These are phyloP conservation scores for Byssoonygena ceratinophila DNA, from an alignment of 2,329 filamentous ascomycete genomes.

Conservation along the genomic window DNA sequence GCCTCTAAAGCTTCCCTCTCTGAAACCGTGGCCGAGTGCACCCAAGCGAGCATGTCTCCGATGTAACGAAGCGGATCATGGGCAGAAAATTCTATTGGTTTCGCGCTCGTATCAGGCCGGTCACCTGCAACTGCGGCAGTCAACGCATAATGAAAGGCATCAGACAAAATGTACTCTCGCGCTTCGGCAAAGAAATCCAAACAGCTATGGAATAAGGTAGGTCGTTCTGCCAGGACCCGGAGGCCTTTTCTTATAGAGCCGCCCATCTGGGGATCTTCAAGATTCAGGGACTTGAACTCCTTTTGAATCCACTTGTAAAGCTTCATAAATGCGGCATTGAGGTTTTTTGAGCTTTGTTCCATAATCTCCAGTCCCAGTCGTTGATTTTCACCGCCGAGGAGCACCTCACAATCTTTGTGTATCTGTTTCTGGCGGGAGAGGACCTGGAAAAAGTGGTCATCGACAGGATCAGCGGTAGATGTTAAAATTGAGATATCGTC, in stretches of 20 bases:
- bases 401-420: slow-evolving; percentile 73
- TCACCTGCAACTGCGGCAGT: slow-evolving; percentile 58
- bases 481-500: slow-evolving; percentile 68
- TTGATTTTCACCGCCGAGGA: slow-evolving; percentile 85
- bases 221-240: slow-evolving; percentile 76
- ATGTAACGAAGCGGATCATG: slow-evolving; percentile 87
- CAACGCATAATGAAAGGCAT: slow-evolving; percentile 78
- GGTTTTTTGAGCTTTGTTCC: slow-evolving; percentile 74
- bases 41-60: slow-evolving; percentile 96
- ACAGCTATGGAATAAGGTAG: slow-evolving; percentile 83
- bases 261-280: slow-evolving; percentile 90
- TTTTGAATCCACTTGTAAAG: slow-evolving; percentile 90
- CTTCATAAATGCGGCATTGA: slow-evolving; percentile 89
- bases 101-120: slow-evolving; percentile 52
- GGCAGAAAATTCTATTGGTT: slow-evolving; percentile 87
- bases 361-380: slow-evolving; percentile 79
- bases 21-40: slow-evolving; percentile 85
- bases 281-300: slow-evolving; percentile 81
- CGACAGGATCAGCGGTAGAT: slow-evolving; percentile 66
- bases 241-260: slow-evolving; percentile 72
- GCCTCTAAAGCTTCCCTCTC: slow-evolving; percentile 87
- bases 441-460: slow-evolving; percentile 71
- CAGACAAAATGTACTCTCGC: slow-evolving; percentile 72
- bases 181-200: slow-evolving; percentile 88
- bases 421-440: slow-evolving; percentile 76